Conservation (phyloP, 108 stramenopile species). For the Epithemia pelagica region DNA sequence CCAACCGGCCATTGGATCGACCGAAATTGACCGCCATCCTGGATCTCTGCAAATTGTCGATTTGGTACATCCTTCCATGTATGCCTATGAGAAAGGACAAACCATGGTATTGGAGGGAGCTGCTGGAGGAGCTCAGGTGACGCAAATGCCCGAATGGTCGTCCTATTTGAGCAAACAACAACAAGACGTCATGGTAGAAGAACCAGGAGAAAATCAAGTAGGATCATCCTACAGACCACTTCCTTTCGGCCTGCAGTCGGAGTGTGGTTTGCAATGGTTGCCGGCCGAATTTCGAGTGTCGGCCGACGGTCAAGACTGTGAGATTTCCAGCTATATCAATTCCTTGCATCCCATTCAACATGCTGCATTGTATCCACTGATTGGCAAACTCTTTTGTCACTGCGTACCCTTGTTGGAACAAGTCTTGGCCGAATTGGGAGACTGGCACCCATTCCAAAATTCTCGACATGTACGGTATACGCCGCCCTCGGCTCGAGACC, state of each 20-base stretch:
- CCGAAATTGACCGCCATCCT: conserved; percentile 3
- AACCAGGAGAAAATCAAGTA: background rate
- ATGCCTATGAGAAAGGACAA: conserved; percentile 1
- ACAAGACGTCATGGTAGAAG: background rate
- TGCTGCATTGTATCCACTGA: background rate
- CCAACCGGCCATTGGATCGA: conserved; percentile 6
- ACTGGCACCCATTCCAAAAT: too few relatives aligned
- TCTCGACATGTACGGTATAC: too few relatives aligned
- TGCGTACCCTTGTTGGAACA: conserved; percentile 3
- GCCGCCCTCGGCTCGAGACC: background rate
- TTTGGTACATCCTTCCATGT: conserved; percentile 7
- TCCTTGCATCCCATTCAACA: conserved; percentile 1
- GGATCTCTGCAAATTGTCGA: conserved; percentile 10
- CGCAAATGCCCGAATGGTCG: background rate
- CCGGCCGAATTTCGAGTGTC: conserved; percentile 6
- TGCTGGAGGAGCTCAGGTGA: background rate
- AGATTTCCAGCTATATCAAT: conserved; percentile 2
- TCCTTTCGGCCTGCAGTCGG: background rate
- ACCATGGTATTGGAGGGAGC: background rate
- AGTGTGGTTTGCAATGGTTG: conserved; percentile 3
- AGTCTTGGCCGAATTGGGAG: background rate
- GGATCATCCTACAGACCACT: too few relatives aligned
- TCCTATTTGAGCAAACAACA: background rate
- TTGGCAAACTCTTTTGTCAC: background rate
- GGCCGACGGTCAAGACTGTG: background rate